A percentile compares a stretch with the other conserved stretches of the same genome.
These are phyloP conservation scores for Typha latifolia DNA, from an alignment of 176 grass and related monocot species.

Conservation along the genomic window DNA sequence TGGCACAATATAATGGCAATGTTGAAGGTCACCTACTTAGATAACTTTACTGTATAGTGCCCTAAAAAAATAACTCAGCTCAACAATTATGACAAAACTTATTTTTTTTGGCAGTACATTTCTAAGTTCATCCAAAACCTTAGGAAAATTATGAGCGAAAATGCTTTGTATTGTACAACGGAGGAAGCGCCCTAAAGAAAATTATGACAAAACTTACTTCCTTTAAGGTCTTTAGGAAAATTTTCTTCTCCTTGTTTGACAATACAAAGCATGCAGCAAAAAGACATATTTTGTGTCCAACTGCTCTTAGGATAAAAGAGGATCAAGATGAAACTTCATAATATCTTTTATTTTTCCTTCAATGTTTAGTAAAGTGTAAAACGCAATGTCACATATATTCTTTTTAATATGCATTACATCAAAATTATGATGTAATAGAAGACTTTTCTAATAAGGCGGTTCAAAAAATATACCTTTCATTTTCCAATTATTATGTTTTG, in stretches of 20 bases:
- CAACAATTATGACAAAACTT: neutral
- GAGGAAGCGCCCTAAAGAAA: too few relatives aligned
- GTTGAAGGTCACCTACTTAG: neutral
- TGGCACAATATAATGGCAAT: neutral
- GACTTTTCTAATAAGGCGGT: neutral
- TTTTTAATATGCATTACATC: neutral
- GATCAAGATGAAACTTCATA: neutral
- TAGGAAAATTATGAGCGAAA: neutral
- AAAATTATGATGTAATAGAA: neutral
- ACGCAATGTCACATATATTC: neutral
- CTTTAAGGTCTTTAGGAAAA: neutral
- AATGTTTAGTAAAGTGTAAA: neutral
- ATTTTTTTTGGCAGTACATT: neutral
- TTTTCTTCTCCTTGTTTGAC: neutral
- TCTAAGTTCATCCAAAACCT: too few relatives aligned
- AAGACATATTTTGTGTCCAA: neutral
- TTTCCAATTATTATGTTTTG: neutral
- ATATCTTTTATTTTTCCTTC: neutral
- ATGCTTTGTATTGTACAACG: too few relatives aligned
- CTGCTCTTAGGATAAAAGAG: neutral
- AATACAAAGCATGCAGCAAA: neutral
- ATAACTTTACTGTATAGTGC: neutral
- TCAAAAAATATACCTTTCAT: neutral
- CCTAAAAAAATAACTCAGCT: neutral
- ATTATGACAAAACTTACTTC: neutral